These are phyloP conservation scores for Lentinula guzmanii DNA, from an alignment of 768 basidiomycete species.

Conservation along the genomic window DNA sequence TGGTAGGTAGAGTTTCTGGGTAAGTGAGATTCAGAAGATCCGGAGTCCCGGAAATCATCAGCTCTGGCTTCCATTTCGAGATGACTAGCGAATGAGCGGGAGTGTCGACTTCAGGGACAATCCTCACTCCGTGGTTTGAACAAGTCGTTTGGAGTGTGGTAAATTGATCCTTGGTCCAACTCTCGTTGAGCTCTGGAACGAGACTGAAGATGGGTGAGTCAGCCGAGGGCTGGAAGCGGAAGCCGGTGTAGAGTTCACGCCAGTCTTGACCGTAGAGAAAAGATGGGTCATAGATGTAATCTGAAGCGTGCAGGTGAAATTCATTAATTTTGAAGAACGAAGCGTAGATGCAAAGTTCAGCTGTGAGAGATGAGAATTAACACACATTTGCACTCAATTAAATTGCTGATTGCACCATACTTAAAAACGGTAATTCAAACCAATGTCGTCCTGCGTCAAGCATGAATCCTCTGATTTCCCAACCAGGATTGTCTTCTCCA, in stretches of 20 bases:
- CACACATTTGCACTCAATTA: neutral
- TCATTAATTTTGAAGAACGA: slow-evolving; percentile 41
- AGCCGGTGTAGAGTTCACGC: slow-evolving; percentile 34
- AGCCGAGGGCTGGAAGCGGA: slow-evolving; percentile 31
- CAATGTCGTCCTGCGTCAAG: slow-evolving; percentile 41
- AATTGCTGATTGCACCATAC: slow-evolving; percentile 12
- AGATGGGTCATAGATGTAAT: slow-evolving; percentile 19
- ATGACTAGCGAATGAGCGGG: slow-evolving; percentile 38
- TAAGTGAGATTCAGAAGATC: slow-evolving; percentile 32
- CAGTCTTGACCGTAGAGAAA: slow-evolving; percentile 22
- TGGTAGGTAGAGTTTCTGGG: slow-evolving; percentile 34
- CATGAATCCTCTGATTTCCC: slow-evolving; percentile 42
- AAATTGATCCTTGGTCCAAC: slow-evolving; percentile 28
- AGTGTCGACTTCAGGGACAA: slow-evolving; percentile 39
- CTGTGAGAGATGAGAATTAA: slow-evolving; percentile 12
- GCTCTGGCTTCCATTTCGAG: slow-evolving; percentile 38
- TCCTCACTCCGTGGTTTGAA: slow-evolving; percentile 26
- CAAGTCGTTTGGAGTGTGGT: slow-evolving; percentile 28
- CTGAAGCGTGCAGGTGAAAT: slow-evolving; percentile 36
- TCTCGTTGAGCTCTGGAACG: slow-evolving; percentile 33
- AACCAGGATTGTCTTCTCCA: slow-evolving; percentile 33
- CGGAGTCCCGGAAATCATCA: slow-evolving; percentile 25
- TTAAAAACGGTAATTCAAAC: slow-evolving; percentile 31
- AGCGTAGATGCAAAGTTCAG: slow-evolving; percentile 36
- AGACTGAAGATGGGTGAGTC: slow-evolving; percentile 27